These are phyloP conservation scores for Barbarea vulgaris DNA, from an alignment of 345 rosid genomes.

Conservation along the genomic window DNA sequence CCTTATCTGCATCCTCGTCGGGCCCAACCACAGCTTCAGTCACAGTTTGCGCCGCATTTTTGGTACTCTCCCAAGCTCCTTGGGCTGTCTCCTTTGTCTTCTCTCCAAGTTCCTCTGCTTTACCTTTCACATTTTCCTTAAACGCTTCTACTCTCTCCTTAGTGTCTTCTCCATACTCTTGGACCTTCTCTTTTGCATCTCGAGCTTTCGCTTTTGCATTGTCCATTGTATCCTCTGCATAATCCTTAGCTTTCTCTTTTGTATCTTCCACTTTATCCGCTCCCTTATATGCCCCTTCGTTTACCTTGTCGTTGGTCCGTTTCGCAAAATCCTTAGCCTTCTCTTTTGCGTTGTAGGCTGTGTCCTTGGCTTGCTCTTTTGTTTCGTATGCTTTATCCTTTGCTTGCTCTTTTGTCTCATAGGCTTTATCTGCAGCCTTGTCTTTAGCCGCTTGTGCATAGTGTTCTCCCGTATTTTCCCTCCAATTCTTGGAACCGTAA, in stretches of 20 bases:
- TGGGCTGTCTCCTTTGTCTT: constrained; percentile 41
- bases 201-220: constrained; percentile 22
- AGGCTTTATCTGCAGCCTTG: constrained; percentile 30
- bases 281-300: constrained; percentile 27
- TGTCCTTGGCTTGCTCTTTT: constrained; percentile 32
- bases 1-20: constrained; percentile 36
- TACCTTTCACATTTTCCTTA: constrained; percentile 40
- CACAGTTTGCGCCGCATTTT: constrained; percentile 21
- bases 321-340: constrained; percentile 34
- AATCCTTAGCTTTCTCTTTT: constrained; percentile 31
- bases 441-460: constrained; percentile 31
- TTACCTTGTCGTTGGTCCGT: constrained; percentile 29
- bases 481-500: constrained; percentile 39
- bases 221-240: constrained; percentile 35
- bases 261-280: constrained; percentile 36
- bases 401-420: constrained; percentile 36
- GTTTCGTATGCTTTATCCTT: constrained; percentile 32
- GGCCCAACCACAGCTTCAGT: constrained; percentile 43
- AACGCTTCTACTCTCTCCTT: constrained; percentile 36
- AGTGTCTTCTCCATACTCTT: constrained; percentile 32
- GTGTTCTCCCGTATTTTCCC: constrained; percentile 19
- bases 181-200: constrained; percentile 34
- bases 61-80: constrained; percentile 43
- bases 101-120: constrained; percentile 40
- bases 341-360: constrained; percentile 31